These are phyloP conservation scores for Skeletonema grethae DNA, from an alignment of 108 stramenopile genomes.

Conservation along the genomic window DNA sequence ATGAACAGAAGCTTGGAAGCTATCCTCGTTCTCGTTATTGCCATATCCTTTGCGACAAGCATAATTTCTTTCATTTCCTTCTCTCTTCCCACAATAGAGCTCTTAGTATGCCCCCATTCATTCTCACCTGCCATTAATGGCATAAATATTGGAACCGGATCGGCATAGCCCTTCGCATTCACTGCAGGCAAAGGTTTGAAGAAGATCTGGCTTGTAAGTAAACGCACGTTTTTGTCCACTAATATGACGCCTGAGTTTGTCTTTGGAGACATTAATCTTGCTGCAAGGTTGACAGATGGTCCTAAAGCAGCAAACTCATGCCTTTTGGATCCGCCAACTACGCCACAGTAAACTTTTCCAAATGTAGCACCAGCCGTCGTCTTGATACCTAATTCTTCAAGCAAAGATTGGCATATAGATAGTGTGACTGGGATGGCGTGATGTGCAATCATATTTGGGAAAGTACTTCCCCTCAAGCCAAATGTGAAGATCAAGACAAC, in stretches of 20 bases:
- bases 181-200: constrained; percentile 69
- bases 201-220: constrained; percentile 49
- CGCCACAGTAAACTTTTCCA: constrained; percentile 76
- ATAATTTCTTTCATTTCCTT: constrained; percentile 58
- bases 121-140: constrained; percentile 53
- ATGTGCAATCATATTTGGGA: constrained; percentile 72
- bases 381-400: constrained; percentile 59
- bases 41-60: constrained; percentile 49
- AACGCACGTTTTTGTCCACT: constrained; percentile 65
- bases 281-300: constrained; percentile 76
- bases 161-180: constrained; percentile 69
- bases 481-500: constrained; percentile 76
- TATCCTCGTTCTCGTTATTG: not conserved
- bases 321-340: constrained; percentile 66
- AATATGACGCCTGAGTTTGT: constrained; percentile 64
- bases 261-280: constrained; percentile 61
- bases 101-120: constrained; percentile 46
- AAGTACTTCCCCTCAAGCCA: constrained; percentile 74
- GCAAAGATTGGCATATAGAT: constrained; percentile 58
- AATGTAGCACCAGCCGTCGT: constrained; percentile 65
- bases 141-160: constrained; percentile 75
- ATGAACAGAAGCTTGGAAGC: constrained; percentile 43
- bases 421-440: constrained; percentile 66
- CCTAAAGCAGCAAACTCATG: constrained; percentile 79
- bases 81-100: constrained; percentile 65